phyloP scores from a whole-genome alignment of 306 rosid genomes.

The Pueraria montana region DNA sequence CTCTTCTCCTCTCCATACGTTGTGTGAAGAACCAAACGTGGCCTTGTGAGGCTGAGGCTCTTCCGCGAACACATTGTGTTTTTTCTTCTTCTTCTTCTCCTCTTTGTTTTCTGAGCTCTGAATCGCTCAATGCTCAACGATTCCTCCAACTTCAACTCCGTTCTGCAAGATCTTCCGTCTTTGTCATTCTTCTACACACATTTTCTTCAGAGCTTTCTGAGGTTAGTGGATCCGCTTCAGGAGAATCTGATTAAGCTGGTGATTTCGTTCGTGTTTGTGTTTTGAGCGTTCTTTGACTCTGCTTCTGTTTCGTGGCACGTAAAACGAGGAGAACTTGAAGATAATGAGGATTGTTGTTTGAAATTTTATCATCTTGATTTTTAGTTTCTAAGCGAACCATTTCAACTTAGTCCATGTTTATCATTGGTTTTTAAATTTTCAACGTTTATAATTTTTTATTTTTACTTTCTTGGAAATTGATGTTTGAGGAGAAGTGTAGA shows the following conservation, averaged over 20 bases:
- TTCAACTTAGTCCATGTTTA: conserved; percentile 12
- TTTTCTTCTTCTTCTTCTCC: background rate
- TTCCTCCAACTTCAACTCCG: conserved; percentile 13
- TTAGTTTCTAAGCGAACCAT: conserved; percentile 7
- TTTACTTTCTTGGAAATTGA: background rate
- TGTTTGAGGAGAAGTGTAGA: conserved; percentile 24
- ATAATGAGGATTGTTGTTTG: conserved; percentile 29
- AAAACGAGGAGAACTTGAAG: background rate
- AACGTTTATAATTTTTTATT: background rate
- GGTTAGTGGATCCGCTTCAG: conserved; percentile 68
- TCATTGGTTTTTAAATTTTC: background rate
- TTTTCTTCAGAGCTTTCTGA: conserved; percentile 35
- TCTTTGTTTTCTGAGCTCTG: conserved; percentile 30
- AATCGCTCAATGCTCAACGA: conserved; percentile 44
- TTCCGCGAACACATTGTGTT: conserved; percentile 33
- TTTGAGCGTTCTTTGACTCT: background rate
- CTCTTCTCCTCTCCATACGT: conserved; percentile 53
- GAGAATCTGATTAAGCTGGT: background rate
- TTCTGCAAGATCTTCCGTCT: conserved; percentile 54
- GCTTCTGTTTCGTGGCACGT: background rate
- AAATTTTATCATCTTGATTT: conserved; percentile 29
- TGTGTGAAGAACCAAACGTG: conserved; percentile 65
- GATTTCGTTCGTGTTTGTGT: conserved; percentile 3
- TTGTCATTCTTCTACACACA: conserved; percentile 13
- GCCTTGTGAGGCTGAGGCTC: conserved; percentile 43